phyloP scores from a whole-genome alignment of 208 protist genomes.

The Trypanosoma cruzi region DNA sequence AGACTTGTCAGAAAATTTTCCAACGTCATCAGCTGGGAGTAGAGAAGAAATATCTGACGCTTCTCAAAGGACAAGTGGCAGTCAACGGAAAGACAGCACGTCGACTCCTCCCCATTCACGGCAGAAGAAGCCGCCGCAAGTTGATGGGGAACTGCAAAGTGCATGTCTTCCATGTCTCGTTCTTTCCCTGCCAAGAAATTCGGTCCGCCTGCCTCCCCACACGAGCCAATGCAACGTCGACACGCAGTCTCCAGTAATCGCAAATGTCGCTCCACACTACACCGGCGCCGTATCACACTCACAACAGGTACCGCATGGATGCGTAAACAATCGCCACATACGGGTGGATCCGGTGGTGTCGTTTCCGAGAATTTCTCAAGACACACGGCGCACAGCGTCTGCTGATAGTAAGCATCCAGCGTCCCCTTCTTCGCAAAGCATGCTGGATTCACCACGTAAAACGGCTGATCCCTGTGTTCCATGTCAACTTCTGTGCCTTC shows the following conservation, averaged over 20 bases:
- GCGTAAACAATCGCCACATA: constrained; percentile 21
- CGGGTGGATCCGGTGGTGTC: constrained; percentile 5
- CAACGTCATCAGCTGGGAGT: constrained; percentile 50
- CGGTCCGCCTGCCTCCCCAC: constrained; percentile 21
- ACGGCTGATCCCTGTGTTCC: too few relatives aligned
- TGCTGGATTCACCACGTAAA: too few relatives aligned
- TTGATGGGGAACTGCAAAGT: constrained; percentile 27
- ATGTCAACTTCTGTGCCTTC: neutral
- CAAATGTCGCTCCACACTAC: constrained; percentile 22
- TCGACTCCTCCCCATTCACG: neutral
- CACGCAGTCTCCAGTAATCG: constrained; percentile 34
- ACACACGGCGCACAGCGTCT: constrained; percentile 28
- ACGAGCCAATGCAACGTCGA: constrained; percentile 22
- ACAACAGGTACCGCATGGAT: constrained; percentile 1
- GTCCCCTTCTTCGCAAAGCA: constrained; percentile 5
- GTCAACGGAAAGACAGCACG: constrained; percentile 66
- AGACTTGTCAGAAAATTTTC: constrained; percentile 30
- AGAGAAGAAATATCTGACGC: constrained; percentile 42
- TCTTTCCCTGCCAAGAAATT: constrained; percentile 2
- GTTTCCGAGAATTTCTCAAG: neutral
- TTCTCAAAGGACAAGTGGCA: constrained; percentile 75
- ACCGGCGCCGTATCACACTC: constrained; percentile 15
- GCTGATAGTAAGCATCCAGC: constrained; percentile 27
- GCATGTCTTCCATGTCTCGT: constrained; percentile 33
- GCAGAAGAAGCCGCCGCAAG: constrained; percentile 1